Percentiles rank a stretch among this genome's conserved stretches.
Conservation (phyloP, 306 rosid genomes). For the Quercus engelmannii region DNA sequence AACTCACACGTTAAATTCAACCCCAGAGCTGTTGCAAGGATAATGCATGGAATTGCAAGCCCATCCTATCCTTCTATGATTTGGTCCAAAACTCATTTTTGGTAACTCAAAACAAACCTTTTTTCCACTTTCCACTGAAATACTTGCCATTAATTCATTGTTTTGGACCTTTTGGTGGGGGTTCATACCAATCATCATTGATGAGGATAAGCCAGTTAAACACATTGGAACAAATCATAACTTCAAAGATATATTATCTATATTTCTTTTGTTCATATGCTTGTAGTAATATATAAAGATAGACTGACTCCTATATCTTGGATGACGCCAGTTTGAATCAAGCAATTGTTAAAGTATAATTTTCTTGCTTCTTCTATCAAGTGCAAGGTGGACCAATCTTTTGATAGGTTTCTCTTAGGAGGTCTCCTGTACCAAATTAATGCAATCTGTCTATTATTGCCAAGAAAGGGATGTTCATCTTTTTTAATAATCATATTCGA, state of each 20-base stretch:
- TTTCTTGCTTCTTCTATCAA: neutral
- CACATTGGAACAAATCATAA: neutral
- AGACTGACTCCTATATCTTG: neutral
- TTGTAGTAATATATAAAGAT: neutral
- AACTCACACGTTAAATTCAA: conserved; percentile 79
- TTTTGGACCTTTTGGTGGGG: neutral
- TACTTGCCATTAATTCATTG: neutral
- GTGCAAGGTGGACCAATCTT: neutral
- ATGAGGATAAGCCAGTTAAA: neutral
- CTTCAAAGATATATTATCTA: neutral
- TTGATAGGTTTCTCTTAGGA: neutral
- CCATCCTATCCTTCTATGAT: conserved; percentile 79
- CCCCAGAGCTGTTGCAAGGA: conserved; percentile 91
- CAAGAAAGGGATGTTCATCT: neutral
- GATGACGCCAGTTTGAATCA: neutral
- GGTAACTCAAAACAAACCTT: conserved; percentile 39
- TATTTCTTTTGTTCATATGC: neutral
- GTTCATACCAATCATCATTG: conserved; percentile 5
- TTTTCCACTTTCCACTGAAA: neutral
- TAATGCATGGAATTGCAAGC: conserved; percentile 95
- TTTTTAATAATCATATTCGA: neutral
- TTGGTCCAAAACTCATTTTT: conserved; percentile 92
- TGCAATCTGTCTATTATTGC: neutral
- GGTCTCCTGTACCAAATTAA: neutral
- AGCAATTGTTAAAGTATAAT: neutral